Evolutionary conservation across 495 filamentous ascomycete genomes (phyloP), one percentile per base, ranked within the genome.

Genomic region (Haplographium delicatum): DNA sequence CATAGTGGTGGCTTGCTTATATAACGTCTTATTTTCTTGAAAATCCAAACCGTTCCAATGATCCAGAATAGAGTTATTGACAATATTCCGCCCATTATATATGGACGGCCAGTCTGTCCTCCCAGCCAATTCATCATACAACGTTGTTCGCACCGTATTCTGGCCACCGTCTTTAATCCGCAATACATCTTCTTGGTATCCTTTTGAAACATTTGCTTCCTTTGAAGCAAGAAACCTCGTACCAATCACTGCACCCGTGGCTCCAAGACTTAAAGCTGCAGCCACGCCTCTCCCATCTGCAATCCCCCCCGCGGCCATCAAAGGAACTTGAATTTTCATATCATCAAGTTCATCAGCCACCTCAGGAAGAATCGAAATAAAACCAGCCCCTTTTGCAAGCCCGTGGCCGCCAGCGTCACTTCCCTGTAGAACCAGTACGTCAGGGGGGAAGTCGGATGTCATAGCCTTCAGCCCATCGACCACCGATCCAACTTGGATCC

Each of bases 401-500:
- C 81, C 81, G 57, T 87, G 84, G 0, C 84, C 84, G 1, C 84
- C 86, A 0, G 86, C 79, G 54, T 91, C 86, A 1, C 70, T 59
- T 0, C 86, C 86, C 57, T 91, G 86, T 2, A 86, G 68, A 1
- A 89, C 82, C 0, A 90, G 56, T 13, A 84, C 82, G 55, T 89
- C 82, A 4, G 49, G 39, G n/a, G 33, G 34, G 0, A 82, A 80
- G 11, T 50, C 44, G 13, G 50, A 57, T 18, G 65, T 62, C 0
- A 57, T 51, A 1, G 75, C 67, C 22, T 65, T 67, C 13, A 74
- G 50, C 8, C 80, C 80, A 48, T 84, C 81, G 1, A 44, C 55
- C 9, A 87, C 57, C 1, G 75, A 79, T 10, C 81, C 76, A 39
- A 86, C 69, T 51, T 89, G 85, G 8, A 86, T 68, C 80, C 83